A percentile compares a stretch with the other conserved stretches of the same genome.
These are phyloP conservation scores for Phoma sp. DNA, from an alignment of 2,329 filamentous ascomycete species.

Conservation along the genomic window DNA sequence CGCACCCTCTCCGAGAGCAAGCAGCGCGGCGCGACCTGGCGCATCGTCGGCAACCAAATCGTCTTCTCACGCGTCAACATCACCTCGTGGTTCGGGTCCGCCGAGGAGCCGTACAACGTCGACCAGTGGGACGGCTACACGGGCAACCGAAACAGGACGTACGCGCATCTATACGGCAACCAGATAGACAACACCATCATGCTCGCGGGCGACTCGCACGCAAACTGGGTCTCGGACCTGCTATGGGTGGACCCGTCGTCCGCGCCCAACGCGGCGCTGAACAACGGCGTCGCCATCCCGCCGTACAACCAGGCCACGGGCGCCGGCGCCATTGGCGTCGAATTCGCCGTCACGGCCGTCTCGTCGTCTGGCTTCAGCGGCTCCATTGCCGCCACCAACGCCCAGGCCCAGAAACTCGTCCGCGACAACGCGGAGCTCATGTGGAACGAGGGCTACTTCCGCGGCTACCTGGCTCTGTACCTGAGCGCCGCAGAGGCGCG, in stretches of 20 bases:
- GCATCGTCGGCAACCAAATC: constrained; percentile 72
- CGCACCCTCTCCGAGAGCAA: constrained; percentile 53
- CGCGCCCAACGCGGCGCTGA: constrained; percentile 18
- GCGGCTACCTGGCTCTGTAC: constrained; percentile 12
- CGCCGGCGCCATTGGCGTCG: constrained; percentile 49
- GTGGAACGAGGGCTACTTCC: constrained; percentile 53
- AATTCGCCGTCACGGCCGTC: constrained; percentile 63
- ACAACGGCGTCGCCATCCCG: constrained; percentile 23
- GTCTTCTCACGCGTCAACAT: constrained; percentile 31
- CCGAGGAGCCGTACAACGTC: constrained; percentile 47
- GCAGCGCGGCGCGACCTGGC: constrained; percentile 67
- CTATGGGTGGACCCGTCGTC: constrained; percentile 44
- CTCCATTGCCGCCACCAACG: constrained; percentile 57
- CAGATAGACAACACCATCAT: constrained; percentile 73
- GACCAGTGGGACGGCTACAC: constrained; percentile 65
- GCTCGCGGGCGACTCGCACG: constrained; percentile 71
- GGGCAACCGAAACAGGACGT: constrained; percentile 71
- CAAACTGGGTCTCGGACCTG: constrained; percentile 58
- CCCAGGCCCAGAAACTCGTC: constrained; percentile 28
- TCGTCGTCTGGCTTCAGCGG: constrained; percentile 52
- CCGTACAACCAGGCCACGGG: constrained; percentile 45
- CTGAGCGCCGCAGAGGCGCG: constrained; percentile 43
- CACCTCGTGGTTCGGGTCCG: constrained; percentile 9
- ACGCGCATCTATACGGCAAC: constrained; percentile 68
- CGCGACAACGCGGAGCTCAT: constrained; percentile 66